Conservation (phyloP, 768 basidiomycete genomes). For the Symmetrospora coprosmae region DNA sequence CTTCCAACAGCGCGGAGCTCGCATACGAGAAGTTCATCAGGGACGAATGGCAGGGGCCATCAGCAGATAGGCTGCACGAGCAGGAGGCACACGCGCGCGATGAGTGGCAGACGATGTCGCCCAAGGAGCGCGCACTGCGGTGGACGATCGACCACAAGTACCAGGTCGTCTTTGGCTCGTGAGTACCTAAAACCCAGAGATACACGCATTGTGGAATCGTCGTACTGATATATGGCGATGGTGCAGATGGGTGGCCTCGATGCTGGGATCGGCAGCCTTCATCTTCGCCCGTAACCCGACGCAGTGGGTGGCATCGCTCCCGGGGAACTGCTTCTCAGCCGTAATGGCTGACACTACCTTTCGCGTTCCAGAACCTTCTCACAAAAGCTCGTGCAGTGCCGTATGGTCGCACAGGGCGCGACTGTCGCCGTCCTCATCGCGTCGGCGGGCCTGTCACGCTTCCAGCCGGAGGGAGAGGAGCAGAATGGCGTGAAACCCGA, state of each 20-base stretch:
- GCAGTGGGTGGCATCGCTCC: neutral
- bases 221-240: neutral
- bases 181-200: neutral
- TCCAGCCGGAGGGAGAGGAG: constrained; percentile 14
- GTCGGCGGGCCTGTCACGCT: constrained; percentile 31
- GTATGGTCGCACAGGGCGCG: constrained; percentile 34
- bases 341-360: neutral
- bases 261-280: constrained; percentile 18
- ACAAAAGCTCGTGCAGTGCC: constrained; percentile 34
- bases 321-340: neutral
- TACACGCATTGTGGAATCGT: neutral
- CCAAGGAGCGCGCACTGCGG: neutral
- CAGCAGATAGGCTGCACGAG: constrained; percentile 1
- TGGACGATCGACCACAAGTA: constrained; percentile 4
- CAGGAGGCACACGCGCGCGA: neutral
- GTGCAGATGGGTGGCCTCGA: constrained; percentile 10
- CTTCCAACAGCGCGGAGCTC: constrained; percentile 16
- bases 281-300: constrained; percentile 14
- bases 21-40: constrained; percentile 4
- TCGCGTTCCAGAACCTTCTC: constrained; percentile 23
- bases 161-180: constrained; percentile 13
- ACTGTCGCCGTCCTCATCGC: constrained; percentile 35
- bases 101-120: constrained; percentile 10
- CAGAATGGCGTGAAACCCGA: neutral
- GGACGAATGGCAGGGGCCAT: constrained; percentile 5